A percentile compares a stretch with the other conserved stretches of the same genome.
These are phyloP conservation scores for Lentithecium fluviatile DNA, from an alignment of 495 filamentous ascomycete species.

Conservation along the genomic window DNA sequence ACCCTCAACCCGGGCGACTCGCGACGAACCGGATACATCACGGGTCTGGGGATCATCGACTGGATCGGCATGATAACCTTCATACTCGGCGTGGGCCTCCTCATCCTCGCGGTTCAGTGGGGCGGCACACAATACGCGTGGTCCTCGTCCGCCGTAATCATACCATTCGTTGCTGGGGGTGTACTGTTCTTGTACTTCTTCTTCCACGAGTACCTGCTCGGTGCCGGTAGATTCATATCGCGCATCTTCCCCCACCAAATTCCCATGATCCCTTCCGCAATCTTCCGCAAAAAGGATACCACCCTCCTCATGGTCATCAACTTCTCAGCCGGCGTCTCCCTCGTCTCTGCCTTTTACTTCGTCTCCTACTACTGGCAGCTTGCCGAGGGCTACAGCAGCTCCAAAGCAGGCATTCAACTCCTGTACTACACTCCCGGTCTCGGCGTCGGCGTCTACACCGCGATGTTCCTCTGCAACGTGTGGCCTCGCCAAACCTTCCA, in stretches of 20 bases:
- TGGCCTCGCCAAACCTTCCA: conserved; percentile 57
- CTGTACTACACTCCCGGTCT: conserved; percentile 52
- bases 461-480: conserved; percentile 55
- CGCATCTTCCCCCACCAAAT: conserved; percentile 48
- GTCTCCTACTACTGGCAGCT: conserved; percentile 60
- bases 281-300: conserved; percentile 53
- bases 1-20: not conserved
- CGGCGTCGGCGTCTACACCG: conserved; percentile 53
- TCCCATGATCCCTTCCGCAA: conserved; percentile 57
- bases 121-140: conserved; percentile 57
- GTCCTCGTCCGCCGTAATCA: conserved; percentile 51
- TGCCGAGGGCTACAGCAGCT: conserved; percentile 49
- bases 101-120: conserved; percentile 61
- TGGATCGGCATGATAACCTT: conserved; percentile 57
- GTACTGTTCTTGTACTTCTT: conserved; percentile 51
- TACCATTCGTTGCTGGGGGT: conserved; percentile 52
- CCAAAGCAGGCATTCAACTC: conserved; percentile 52
- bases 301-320: conserved; percentile 54
- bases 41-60: conserved; percentile 54
- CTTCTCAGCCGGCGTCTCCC: conserved; percentile 49
- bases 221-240: conserved; percentile 47
- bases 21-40: conserved; percentile 33
- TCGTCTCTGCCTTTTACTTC: conserved; percentile 60
- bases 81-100: conserved; percentile 55
- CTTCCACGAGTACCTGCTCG: conserved; percentile 56